phyloP scores from a whole-genome alignment of 2,329 filamentous ascomycete genomes.

The Hortaea werneckii region DNA sequence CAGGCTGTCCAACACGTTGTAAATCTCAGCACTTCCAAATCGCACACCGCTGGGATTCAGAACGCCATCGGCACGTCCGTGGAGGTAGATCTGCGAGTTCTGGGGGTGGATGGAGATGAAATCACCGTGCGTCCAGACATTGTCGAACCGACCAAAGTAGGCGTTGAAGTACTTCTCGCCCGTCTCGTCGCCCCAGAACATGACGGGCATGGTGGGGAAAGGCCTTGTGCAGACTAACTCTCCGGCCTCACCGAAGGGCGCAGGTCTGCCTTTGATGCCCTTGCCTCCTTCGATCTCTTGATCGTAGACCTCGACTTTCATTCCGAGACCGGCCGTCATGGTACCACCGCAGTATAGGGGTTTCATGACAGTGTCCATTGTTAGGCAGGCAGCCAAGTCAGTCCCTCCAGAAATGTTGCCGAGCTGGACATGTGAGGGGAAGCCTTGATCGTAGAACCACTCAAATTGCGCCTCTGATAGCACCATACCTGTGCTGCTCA shows the following conservation, averaged over 20 bases:
- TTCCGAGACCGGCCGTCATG: constrained; percentile 44
- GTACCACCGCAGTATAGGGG: constrained; percentile 54
- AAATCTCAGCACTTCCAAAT: constrained; percentile 74
- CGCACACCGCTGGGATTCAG: constrained; percentile 69
- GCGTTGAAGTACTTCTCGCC: constrained; percentile 36
- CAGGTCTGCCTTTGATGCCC: constrained; percentile 38
- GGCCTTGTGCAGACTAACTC: constrained; percentile 60
- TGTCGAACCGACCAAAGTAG: constrained; percentile 38
- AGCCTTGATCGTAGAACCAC: constrained; percentile 67
- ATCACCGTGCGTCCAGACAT: constrained; percentile 76
- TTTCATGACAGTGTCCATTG: constrained; percentile 54
- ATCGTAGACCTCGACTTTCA: constrained; percentile 52
- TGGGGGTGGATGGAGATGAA: constrained; percentile 61
- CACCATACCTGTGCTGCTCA: constrained; percentile 73
- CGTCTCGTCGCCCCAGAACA: constrained; percentile 36
- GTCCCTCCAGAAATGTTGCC: constrained; percentile 69
- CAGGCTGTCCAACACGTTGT: constrained; percentile 57
- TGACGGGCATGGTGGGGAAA: constrained; percentile 64
- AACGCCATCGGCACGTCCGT: constrained; percentile 66
- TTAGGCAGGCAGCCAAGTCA: constrained; percentile 60
- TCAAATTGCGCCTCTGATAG: constrained; percentile 66
- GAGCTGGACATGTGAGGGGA: constrained; percentile 57
- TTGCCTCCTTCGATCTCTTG: constrained; percentile 33
- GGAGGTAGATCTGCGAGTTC: constrained; percentile 55
- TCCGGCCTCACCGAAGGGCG: constrained; percentile 56